A percentile compares a stretch with the other conserved stretches of the same genome.
Evolutionary conservation across 148 eudicot species (phyloP).

Genomic region (Agrostemma githago): DNA sequence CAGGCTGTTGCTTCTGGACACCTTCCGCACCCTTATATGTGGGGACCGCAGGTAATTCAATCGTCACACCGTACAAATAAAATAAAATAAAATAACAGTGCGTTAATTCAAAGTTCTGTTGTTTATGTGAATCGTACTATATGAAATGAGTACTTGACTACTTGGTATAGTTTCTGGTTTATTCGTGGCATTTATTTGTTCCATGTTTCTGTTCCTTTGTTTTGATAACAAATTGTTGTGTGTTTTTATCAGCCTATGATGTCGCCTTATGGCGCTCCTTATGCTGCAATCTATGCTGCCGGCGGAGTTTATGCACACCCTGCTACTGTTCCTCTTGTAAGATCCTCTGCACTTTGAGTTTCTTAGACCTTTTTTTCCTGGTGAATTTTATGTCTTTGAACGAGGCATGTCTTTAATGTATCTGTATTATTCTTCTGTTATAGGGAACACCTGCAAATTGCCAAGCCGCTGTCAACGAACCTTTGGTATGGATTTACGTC

Average conservation of each 20-base stretch:
- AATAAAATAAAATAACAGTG: too few relatives aligned
- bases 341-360: constrained; percentile 16
- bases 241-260: constrained; percentile 65
- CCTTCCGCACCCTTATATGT: constrained; percentile 77
- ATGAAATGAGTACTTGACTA: neutral
- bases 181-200: neutral
- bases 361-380: neutral
- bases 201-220: neutral
- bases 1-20: constrained; percentile 76
- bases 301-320: constrained; percentile 94
- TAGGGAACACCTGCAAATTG: constrained; percentile 36
- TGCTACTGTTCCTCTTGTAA: constrained; percentile 74
- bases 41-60: constrained; percentile 80
- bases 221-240: neutral
- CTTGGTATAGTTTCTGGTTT: neutral
- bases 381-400: constrained; percentile 2
- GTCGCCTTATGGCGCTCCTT: constrained; percentile 87
- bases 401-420: neutral
- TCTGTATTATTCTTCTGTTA: constrained; percentile 10
- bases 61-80: neutral
- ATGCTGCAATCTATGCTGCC: constrained; percentile 87
- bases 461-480: constrained; percentile 30
- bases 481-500: constrained; percentile 20
- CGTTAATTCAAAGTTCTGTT: neutral
- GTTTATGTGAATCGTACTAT: neutral